Evolutionary conservation across 1,284 basidiomycete species (phyloP), one percentile per base, ranked within the genome.

Genomic region (Termitomyces sp.): DNA sequence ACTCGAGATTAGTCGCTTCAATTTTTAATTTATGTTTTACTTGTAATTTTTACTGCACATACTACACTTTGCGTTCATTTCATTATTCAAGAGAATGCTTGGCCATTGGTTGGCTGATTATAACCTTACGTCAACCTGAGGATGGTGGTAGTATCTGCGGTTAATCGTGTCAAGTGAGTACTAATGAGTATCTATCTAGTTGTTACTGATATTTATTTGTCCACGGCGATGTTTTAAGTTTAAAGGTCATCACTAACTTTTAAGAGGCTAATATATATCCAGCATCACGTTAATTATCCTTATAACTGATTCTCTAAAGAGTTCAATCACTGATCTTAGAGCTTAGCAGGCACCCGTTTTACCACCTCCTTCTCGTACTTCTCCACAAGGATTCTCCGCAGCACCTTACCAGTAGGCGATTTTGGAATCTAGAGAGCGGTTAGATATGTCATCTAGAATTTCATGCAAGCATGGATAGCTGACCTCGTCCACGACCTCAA

Each of bases 351-450:
- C 7, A 54, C 50, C 57, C 64, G 67, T 57, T 59, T 62, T 30
- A 58, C 7, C 15, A 50, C 31, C 19, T 61, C 54, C 34, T 69
- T 64, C 62, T 86, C 83, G 62, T 83, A 79, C 39, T 70, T 69
- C 8, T 85, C 83, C 49, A 82, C 78, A 58, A 88, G 66, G 2
- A 78, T 70, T 21, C 84, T 73, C 12, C 84, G 72, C 51, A 88
- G 64, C 0, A 80, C 79, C 69, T 88, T 89, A 7, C 87, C 87
- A 2, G 84, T 88, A 0, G 84, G 82, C 1, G 76, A 80, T 64
- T 89, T 89, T 4, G 87, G 87, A 53, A 88, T 43, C 40, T 61
- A 56, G 36, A 26, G 17, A 2, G 47, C 21, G 34, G 41, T 58
- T 40, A 44, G 42, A 49, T 17, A 21, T 19, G 21, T 12, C 5